Base-by-base conservation (phyloP, 371 early-diverging fungal species). In the Mortierella sp. region DNA sequence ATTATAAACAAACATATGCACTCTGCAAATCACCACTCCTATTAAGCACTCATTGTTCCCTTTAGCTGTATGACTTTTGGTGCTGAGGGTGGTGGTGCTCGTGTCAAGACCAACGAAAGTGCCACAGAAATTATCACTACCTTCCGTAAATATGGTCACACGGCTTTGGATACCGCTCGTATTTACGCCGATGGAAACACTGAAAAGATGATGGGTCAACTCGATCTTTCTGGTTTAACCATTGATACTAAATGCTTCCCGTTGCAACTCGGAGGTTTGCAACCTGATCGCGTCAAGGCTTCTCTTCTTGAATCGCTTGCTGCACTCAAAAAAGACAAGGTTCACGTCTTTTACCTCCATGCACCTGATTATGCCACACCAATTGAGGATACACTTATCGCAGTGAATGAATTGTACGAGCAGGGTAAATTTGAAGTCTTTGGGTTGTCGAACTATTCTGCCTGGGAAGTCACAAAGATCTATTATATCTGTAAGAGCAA, bases 191-290 rank as follows among this genome's bases (percentile, higher is more conserved):
- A 79, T 35, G 80, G 80, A 17, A 49, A 79, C 40, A 79, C 80
- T 0, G 80, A 79, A 34, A 59, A 66, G 45, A 74, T 73, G 74
- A 79, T 73, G 74, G 74, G 72, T 13, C 51, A 78, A 3, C 72
- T 78, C 45, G 66, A 72, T 34, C 73, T 78, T 22, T 1, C 28
- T 5, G 78, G 73, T 1, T 62, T 78, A 35, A 78, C 78, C 22
- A 29, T 78, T 59, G 73, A 78, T 35, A 90, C 91, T n/a, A 92
- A 90, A 58, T 86, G 86, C 28, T 87, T 83, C 57, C 92, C 92
- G 0, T 69, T 83, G 31, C 71, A 83, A 45, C 65, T 85, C 4
- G 92, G 92, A 34, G 85, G 85, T 29, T 87, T 87, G 61, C 66
- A 75, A 19, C 86, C 88, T 12, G 87, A 71, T 8, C 83, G 82